Evolutionary conservation across 1,284 basidiomycete species (phyloP).

Genomic region (Nidula niveotomentosa): DNA sequence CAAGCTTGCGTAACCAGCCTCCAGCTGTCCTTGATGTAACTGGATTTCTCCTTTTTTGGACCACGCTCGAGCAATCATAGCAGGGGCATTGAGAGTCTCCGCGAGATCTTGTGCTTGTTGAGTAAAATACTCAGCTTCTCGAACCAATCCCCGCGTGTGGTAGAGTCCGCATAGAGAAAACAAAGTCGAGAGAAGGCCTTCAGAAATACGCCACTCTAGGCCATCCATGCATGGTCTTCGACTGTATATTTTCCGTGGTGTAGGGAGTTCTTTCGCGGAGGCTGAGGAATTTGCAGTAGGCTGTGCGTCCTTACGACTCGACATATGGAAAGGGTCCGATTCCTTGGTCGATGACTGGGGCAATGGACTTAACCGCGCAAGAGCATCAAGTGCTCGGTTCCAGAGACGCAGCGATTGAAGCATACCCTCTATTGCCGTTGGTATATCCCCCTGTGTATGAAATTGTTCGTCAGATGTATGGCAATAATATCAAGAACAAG

Average conservation of each 20-base stretch:
- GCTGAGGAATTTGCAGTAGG: slow-evolving; percentile 16
- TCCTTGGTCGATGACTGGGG: slow-evolving; percentile 27
- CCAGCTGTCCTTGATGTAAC: slow-evolving; percentile 57
- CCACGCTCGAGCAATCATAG: slow-evolving; percentile 63
- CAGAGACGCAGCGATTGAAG: slow-evolving; percentile 78
- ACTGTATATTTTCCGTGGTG: slow-evolving; percentile 24
- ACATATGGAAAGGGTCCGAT: slow-evolving; percentile 61
- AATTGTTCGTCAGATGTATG: not conserved
- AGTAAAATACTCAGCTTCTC: slow-evolving; percentile 82
- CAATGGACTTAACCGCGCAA: slow-evolving; percentile 58
- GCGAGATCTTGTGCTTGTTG: slow-evolving; percentile 74
- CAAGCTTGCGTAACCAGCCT: slow-evolving; percentile 53
- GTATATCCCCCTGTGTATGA: slow-evolving; percentile 62
- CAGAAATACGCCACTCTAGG: slow-evolving; percentile 75
- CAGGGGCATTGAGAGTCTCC: slow-evolving; percentile 61
- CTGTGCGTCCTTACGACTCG: slow-evolving; percentile 34
- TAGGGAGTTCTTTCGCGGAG: slow-evolving; percentile 13
- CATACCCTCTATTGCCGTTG: slow-evolving; percentile 57
- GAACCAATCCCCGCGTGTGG: slow-evolving; percentile 70
- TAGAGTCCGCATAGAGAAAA: slow-evolving; percentile 67
- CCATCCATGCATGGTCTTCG: slow-evolving; percentile 45
- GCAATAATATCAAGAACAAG: not conserved
- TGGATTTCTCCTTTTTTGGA: slow-evolving; percentile 69
- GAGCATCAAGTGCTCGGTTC: slow-evolving; percentile 74
- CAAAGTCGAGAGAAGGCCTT: slow-evolving; percentile 64